Percentiles rank a stretch among this genome's conserved stretches.
phyloP scores from a whole-genome alignment of 1,139 yeast species.

The Yamadazyma songkhlaensis region DNA sequence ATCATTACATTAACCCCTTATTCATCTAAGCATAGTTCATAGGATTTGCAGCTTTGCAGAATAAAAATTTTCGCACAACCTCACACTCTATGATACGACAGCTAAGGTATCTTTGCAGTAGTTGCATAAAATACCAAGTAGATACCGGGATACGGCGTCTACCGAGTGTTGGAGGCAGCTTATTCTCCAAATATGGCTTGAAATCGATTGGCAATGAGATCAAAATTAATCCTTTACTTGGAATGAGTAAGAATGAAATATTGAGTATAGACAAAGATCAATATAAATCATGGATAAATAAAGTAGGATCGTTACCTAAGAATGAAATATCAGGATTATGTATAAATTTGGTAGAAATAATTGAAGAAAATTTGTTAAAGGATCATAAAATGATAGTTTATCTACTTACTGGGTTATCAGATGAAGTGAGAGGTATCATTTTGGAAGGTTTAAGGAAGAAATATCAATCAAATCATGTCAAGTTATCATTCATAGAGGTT shows the following conservation, averaged over 20 bases:
- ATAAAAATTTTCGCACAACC: conserved; percentile 3
- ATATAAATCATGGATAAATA: too few relatives aligned
- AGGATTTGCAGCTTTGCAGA: too few relatives aligned
- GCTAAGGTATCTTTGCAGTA: background rate
- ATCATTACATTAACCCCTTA: too few relatives aligned
- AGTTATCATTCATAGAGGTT: conserved; percentile 24
- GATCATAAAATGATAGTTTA: conserved; percentile 25
- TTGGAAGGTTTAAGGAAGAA: conserved; percentile 11
- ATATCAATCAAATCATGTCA: conserved; percentile 20
- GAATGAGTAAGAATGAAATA: conserved; percentile 26
- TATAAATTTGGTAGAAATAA: conserved; percentile 25
- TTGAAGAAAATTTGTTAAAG: conserved; percentile 25
- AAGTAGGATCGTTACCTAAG: conserved; percentile 1
- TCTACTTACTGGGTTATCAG: conserved; percentile 18
- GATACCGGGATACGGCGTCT: background rate
- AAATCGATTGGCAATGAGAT: conserved; percentile 5
- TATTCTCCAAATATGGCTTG: conserved; percentile 11
- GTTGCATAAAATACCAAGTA: background rate
- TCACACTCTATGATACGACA: conserved; percentile 6
- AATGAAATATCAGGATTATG: conserved; percentile 32
- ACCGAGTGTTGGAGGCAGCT: conserved; percentile 10
- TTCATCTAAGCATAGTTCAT: background rate
- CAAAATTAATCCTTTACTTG: conserved; percentile 33
- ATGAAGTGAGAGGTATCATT: conserved; percentile 11
- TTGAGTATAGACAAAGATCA: conserved; percentile 3